Percentiles rank a stretch among this genome's conserved stretches.
Conservation (phyloP, 1,284 basidiomycete species). For the Cutaneotrichosporon mucoides region DNA sequence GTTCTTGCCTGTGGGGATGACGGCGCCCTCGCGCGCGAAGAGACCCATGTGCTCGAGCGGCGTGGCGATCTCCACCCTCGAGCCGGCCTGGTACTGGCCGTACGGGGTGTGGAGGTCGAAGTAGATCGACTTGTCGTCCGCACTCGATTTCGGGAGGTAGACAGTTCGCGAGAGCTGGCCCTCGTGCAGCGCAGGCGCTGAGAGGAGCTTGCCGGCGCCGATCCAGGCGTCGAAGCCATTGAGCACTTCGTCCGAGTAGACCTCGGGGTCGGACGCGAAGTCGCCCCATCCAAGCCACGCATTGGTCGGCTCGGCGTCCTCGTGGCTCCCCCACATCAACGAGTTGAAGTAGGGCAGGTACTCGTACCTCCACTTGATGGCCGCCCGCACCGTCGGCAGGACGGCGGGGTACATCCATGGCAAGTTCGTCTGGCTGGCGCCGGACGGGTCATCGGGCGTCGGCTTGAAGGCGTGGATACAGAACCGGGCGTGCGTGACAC, state of each 20-base stretch:
- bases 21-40: conserved; percentile 48
- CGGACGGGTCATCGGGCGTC: conserved; percentile 42
- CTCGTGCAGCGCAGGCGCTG: conserved; percentile 44
- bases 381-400: conserved; percentile 42
- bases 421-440: conserved; percentile 46
- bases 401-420: conserved; percentile 53
- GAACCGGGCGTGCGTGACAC: conserved; percentile 46
- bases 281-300: conserved; percentile 48
- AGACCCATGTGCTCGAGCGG: conserved; percentile 49
- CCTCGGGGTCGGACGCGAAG: conserved; percentile 46
- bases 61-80: conserved; percentile 38
- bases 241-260: conserved; percentile 43
- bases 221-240: conserved; percentile 52
- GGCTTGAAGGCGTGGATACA: conserved; percentile 52
- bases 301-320: conserved; percentile 46
- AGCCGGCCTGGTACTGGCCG: conserved; percentile 29
- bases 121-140: conserved; percentile 30
- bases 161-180: conserved; percentile 41
- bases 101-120: conserved; percentile 37
- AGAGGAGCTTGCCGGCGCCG: conserved; percentile 47
- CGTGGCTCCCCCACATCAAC: conserved; percentile 50
- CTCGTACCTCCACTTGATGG: conserved; percentile 51
- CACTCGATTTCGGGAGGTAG: conserved; percentile 45
- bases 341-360: conserved; percentile 46
- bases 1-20: conserved; percentile 49